Conservation (phyloP, 225 moss, liverwort and hornwort genomes). For the Asterella californica region DNA sequence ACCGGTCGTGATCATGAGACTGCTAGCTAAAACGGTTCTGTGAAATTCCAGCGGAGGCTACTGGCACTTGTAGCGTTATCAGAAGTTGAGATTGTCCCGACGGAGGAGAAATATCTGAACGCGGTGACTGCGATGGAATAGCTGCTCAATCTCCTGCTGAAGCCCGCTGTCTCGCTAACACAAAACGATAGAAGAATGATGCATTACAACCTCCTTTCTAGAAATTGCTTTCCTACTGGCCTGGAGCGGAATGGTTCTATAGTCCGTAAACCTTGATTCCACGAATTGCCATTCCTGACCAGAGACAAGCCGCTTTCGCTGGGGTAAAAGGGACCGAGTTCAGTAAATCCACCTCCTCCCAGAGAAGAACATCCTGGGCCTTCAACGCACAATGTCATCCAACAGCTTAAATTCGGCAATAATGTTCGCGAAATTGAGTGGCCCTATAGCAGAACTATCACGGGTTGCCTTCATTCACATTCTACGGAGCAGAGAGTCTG, state of each 20-base stretch:
- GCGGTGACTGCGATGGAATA: neutral
- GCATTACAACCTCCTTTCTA: neutral
- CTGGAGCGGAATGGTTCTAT: neutral
- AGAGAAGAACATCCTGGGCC: constrained; percentile 46
- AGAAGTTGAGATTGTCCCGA: neutral
- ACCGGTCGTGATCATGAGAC: neutral
- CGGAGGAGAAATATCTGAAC: neutral
- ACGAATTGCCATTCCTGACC: constrained; percentile 24
- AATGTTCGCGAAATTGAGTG: neutral
- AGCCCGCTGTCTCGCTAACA: neutral
- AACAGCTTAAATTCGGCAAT: neutral
- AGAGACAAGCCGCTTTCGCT: constrained; percentile 14
- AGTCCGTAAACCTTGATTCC: constrained; percentile 24
- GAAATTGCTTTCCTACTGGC: neutral
- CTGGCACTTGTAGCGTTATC: neutral
- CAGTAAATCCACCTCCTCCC: constrained; percentile 34
- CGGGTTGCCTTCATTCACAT: too few relatives aligned
- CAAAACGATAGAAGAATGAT: neutral
- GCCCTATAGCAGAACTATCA: neutral
- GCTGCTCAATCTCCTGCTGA: neutral
- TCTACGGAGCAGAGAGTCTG: too few relatives aligned
- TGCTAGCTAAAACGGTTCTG: neutral
- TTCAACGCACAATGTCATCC: neutral
- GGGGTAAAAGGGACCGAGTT: constrained; percentile 34
- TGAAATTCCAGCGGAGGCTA: neutral